Evolutionary conservation across 2,329 filamentous ascomycete species (phyloP), one percentile per base, ranked within the genome.

Genomic region (Exophiala phaeomuriformis): DNA sequence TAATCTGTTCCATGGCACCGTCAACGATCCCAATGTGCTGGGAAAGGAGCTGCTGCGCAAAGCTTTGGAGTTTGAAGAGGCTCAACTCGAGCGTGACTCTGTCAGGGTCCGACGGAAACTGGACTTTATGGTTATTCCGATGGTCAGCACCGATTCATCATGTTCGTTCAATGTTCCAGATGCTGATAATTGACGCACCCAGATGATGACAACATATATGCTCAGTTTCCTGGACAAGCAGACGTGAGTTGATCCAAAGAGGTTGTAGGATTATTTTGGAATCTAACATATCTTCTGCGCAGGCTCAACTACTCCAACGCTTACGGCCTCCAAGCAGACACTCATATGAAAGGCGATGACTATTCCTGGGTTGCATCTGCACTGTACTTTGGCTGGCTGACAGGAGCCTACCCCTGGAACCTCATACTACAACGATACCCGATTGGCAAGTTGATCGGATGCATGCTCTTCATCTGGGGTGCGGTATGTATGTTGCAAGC

Each of bases 291-390:
- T 37, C 12, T 29, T 48, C 44, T 36, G 45, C 45, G 40, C 30
- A 61, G 55, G 3, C 64, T 70, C 36, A 70, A 71, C 59, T 69
- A 69, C 56, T 64, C 67, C 42, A 73, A 72, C 47, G 70, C 72
- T 5, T 75, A 74, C 55, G 69, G 70, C 3, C 64, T 75, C 1
- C 71, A 73, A 54, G 59, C 59, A 2, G 72, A 74, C 46, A 71
- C 71, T 2, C 63, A 68, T 5, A 69, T 75, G 54, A 65, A 64
- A 43, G 71, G 71, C 40, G 64, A 72, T 49, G 65, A 71, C 52
- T 74, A 75, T 58, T 71, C 71, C 8, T 74, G 72, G 72, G 71
- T 74, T 7, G 70, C 71, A 28, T 71, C 71, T 2, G 70, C 71
- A 6, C 66, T 72, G 50, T 71, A 74, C 52, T 73, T 75, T 49